phyloP scores from a whole-genome alignment of 192 early-diverging fungal species.

The Coemansia sp. region DNA sequence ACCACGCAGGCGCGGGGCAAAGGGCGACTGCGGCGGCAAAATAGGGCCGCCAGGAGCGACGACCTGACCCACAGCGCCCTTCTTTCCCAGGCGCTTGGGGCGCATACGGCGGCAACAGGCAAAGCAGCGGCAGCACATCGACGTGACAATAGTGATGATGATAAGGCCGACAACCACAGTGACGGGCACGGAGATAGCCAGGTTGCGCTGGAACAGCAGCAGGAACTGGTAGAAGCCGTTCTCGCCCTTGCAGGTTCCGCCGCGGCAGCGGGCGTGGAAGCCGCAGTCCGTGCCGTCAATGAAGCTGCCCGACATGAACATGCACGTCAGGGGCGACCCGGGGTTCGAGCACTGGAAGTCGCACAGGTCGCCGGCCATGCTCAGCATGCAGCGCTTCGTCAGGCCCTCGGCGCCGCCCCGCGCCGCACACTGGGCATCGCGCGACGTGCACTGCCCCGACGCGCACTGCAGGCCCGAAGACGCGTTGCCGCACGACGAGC shows the following conservation, averaged over 20 bases:
- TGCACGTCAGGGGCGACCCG: constrained; percentile 39
- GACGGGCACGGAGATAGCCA: constrained; percentile 54
- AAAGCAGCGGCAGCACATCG: constrained; percentile 48
- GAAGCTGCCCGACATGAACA: constrained; percentile 63
- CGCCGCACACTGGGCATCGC: constrained; percentile 67
- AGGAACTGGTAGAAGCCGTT: constrained; percentile 55
- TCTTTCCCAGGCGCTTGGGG: constrained; percentile 6
- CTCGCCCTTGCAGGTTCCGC: constrained; percentile 64
- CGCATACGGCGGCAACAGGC: constrained; percentile 36
- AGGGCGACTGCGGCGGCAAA: constrained; percentile 8
- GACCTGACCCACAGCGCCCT: neutral
- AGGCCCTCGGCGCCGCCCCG: constrained; percentile 57
- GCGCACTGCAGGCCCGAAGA: constrained; percentile 56
- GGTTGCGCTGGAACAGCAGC: constrained; percentile 55
- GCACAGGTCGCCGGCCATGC: constrained; percentile 58
- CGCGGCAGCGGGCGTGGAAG: constrained; percentile 52
- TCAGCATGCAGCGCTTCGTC: constrained; percentile 56
- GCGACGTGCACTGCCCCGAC: constrained; percentile 70
- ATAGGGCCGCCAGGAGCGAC: neutral
- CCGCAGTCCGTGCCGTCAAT: constrained; percentile 73
- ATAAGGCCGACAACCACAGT: constrained; percentile 47
- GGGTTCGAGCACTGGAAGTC: constrained; percentile 66
- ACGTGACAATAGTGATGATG: constrained; percentile 26
- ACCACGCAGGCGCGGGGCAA: neutral
- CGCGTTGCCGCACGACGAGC: constrained; percentile 60